These are phyloP conservation scores for Coriaria nepalensis DNA, from an alignment of 306 rosid genomes.

Conservation along the genomic window DNA sequence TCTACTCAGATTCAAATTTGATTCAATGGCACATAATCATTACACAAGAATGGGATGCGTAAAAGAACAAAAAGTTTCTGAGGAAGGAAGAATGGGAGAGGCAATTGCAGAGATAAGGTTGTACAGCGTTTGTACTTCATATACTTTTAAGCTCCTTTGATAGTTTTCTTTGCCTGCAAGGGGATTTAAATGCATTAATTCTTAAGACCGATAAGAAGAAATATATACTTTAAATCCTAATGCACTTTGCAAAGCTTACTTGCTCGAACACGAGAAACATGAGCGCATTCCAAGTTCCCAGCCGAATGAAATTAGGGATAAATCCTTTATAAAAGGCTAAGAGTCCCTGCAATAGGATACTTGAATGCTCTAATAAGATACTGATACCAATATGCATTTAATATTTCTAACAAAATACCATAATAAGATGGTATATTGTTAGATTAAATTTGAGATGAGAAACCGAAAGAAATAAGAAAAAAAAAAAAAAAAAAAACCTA, in stretches of 20 bases:
- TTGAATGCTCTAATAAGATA: slow-evolving; percentile 11
- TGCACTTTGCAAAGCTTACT: slow-evolving; percentile 37
- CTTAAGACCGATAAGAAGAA: slow-evolving; percentile 6
- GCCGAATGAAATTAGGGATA: slow-evolving; percentile 70
- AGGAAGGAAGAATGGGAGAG: no score
- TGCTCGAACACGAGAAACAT: slow-evolving; percentile 89
- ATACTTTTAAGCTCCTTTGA: no score
- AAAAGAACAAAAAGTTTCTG: no score
- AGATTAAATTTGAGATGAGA: slow-evolving; percentile 4
- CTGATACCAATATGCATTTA: no score
- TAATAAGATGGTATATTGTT: not conserved
- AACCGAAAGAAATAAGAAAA: slow-evolving; percentile 4
- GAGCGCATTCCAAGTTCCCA: slow-evolving; percentile 75
- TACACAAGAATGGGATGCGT: no score
- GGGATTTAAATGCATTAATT: not conserved
- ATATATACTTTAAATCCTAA: not conserved
- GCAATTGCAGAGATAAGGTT: no score
- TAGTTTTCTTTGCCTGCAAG: no score
- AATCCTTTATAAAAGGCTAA: slow-evolving; percentile 94
- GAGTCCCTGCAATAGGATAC: slow-evolving; percentile 58
- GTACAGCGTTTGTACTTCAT: no score
- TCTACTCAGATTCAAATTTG: no score
- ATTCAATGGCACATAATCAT: no score
- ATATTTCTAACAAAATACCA: no score
- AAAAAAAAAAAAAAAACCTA: slow-evolving; percentile 20